These are phyloP conservation scores for Sarcomyxa edulis DNA, from an alignment of 768 basidiomycete species.

Conservation along the genomic window DNA sequence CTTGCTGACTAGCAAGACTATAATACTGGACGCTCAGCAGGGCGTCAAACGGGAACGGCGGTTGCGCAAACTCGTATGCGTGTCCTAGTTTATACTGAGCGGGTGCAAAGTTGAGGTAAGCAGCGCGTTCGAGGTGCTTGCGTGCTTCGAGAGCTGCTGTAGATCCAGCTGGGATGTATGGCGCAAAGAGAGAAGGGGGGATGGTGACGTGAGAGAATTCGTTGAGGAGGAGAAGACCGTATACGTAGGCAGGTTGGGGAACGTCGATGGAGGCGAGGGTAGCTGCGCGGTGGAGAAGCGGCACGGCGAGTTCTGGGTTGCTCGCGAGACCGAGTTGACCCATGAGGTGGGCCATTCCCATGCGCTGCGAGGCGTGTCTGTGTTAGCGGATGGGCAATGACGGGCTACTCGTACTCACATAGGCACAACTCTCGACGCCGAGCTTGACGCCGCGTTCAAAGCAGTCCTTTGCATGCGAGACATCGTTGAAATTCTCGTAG, in stretches of 20 bases:
- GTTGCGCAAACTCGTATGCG: conserved; percentile 85
- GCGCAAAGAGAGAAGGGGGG: conserved; percentile 43
- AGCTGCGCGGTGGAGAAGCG: conserved; percentile 75
- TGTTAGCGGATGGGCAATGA: conserved; percentile 6
- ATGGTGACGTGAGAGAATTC: conserved; percentile 73
- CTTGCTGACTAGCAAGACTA: conserved; percentile 72
- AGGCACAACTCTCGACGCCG: conserved; percentile 75
- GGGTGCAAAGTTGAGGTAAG: conserved; percentile 78
- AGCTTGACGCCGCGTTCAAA: conserved; percentile 78
- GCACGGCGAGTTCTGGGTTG: conserved; percentile 53
- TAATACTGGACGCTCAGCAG: conserved; percentile 91
- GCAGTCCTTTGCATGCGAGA: conserved; percentile 70
- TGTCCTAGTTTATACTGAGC: conserved; percentile 93
- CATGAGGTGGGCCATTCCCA: conserved; percentile 90
- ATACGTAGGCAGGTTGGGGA: conserved; percentile 87
- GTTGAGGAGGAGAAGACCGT: conserved; percentile 78
- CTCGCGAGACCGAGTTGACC: conserved; percentile 73
- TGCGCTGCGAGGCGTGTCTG: conserved; percentile 46
- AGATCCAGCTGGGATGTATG: conserved; percentile 48
- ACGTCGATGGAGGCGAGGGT: conserved; percentile 65
- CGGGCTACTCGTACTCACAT: conserved; percentile 44
- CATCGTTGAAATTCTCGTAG: conserved; percentile 84
- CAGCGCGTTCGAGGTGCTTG: conserved; percentile 76
- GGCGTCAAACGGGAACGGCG: conserved; percentile 85
- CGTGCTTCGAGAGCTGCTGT: conserved; percentile 57